Conservation (phyloP, 164 flowering plant genomes). For the Berberis vulgaris region DNA sequence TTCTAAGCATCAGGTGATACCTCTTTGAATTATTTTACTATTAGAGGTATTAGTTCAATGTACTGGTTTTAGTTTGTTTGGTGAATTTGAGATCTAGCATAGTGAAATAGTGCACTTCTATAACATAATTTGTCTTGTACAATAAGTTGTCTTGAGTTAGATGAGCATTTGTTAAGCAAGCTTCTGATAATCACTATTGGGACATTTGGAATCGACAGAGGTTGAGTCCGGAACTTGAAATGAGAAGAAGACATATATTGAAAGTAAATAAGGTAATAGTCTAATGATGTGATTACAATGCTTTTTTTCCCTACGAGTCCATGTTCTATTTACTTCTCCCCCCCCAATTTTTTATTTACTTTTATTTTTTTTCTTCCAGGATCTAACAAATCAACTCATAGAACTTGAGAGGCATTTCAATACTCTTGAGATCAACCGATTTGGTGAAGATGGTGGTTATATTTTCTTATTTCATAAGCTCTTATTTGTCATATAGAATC, state of each 20-base stretch:
- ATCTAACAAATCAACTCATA: slow-evolving; percentile 61
- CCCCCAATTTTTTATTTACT: not conserved
- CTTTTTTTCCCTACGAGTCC: not conserved
- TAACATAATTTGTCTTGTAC: too few relatives aligned
- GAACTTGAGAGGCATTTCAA: slow-evolving; percentile 89
- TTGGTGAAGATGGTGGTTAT: too few relatives aligned
- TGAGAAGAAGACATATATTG: slow-evolving; percentile 45
- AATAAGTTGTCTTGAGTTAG: too few relatives aligned
- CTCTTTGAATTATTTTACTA: too few relatives aligned
- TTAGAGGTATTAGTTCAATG: too few relatives aligned
- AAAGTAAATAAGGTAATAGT: slow-evolving; percentile 51
- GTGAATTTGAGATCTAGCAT: too few relatives aligned
- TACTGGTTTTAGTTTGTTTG: too few relatives aligned
- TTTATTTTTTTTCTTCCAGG: slow-evolving; percentile 28
- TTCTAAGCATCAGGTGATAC: too few relatives aligned
- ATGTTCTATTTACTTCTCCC: too few relatives aligned
- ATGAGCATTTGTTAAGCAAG: slow-evolving; percentile 41
- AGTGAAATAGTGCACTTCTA: too few relatives aligned
- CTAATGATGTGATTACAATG: not conserved
- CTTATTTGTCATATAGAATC: too few relatives aligned
- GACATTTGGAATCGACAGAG: slow-evolving; percentile 78
- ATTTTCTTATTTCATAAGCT: too few relatives aligned
- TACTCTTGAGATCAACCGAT: not conserved
- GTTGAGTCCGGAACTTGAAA: slow-evolving; percentile 77
- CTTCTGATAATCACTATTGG: slow-evolving; percentile 70